A percentile compares a stretch with the other conserved stretches of the same genome.
Evolutionary conservation across 768 basidiomycete genomes (phyloP).

Genomic region (Rhodotorula kratochvilovae): DNA sequence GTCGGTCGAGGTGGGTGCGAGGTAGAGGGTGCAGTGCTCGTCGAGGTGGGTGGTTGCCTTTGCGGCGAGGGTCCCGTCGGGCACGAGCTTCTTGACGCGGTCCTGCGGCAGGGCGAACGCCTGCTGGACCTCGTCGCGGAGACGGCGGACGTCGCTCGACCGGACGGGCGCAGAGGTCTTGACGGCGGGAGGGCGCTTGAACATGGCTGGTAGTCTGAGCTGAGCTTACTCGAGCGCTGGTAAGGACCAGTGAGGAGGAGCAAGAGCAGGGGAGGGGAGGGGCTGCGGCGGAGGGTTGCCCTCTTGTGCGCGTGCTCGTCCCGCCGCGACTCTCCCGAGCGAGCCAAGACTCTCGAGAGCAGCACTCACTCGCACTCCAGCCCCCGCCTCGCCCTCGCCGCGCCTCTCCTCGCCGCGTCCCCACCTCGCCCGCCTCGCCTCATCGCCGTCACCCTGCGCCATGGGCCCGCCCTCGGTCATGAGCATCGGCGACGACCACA

Average conservation of each 20-base stretch:
- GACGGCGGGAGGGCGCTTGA: slow-evolving; percentile 30
- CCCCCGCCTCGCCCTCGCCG: no score
- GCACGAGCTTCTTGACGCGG: slow-evolving; percentile 3
- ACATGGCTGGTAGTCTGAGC: slow-evolving; percentile 14
- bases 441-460: not conserved
- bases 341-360: no score
- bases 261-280: no score
- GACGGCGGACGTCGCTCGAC: slow-evolving; percentile 28
- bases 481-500: slow-evolving; percentile 35
- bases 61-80: slow-evolving; percentile 9
- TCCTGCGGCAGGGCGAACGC: not conserved
- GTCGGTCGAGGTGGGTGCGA: slow-evolving; percentile 2
- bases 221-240: no score
- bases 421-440: not conserved
- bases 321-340: no score
- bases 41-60: slow-evolving; percentile 32
- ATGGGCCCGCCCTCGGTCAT: slow-evolving; percentile 94
- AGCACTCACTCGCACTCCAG: no score
- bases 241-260: no score
- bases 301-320: no score
- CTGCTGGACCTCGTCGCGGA: slow-evolving; percentile 8
- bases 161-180: slow-evolving; percentile 30
- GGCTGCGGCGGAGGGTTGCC: no score
- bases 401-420: no score
- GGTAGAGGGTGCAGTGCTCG: slow-evolving; percentile 28